Percentiles rank a stretch among this genome's conserved stretches.
Evolutionary conservation across 2,329 filamentous ascomycete species (phyloP).

Genomic region (Penicillium concentricum): DNA sequence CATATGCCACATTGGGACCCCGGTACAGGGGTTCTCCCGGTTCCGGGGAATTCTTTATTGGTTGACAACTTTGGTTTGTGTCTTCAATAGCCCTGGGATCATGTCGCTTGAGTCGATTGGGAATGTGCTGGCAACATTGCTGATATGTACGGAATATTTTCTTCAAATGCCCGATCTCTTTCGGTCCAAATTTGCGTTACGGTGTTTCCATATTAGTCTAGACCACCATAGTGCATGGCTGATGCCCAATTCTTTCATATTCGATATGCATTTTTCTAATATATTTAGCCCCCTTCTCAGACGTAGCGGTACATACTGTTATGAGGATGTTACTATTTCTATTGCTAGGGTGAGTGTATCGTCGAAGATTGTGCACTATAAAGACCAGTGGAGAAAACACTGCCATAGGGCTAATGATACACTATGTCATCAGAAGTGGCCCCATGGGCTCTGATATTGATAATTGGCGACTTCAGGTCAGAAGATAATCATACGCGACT

Average conservation of each 20-base stretch:
- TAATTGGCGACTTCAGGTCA: no score
- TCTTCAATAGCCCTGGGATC: not conserved
- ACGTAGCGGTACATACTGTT: no score
- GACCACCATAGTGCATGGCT: not conserved
- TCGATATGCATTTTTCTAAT: not conserved
- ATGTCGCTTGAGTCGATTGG: not conserved
- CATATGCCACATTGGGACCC: not conserved
- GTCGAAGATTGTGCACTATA: no score
- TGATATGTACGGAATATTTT: no score
- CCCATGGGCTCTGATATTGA: no score
- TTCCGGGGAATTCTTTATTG: not conserved
- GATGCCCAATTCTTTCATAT: not conserved
- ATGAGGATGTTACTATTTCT: no score
- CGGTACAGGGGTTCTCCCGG: not conserved
- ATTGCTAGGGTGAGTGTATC: no score
- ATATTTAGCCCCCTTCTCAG: no score
- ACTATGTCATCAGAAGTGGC: no score
- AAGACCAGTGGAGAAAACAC: no score
- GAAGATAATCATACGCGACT: constrained; percentile 4
- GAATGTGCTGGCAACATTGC: not conserved
- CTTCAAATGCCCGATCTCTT: not conserved
- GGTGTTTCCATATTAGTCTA: not conserved
- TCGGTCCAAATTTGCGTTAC: not conserved
- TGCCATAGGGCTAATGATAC: no score
- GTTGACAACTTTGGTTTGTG: not conserved